phyloP scores from a whole-genome alignment of 2,329 filamentous ascomycete genomes.

The Huntiella savannae region DNA sequence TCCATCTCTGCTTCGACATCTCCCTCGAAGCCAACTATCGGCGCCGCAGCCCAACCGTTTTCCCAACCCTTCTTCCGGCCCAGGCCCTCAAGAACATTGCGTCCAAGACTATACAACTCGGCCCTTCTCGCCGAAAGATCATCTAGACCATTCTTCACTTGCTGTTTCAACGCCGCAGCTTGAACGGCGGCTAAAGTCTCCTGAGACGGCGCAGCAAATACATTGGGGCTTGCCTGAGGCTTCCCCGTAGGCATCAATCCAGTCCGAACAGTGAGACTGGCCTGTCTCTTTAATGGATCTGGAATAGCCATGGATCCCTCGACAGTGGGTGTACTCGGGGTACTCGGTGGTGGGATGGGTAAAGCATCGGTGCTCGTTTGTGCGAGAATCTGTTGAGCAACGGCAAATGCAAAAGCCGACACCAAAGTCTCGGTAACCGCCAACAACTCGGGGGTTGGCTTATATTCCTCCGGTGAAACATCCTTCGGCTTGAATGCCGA shows the following conservation, averaged over 20 bases:
- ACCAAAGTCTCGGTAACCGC: slow-evolving; percentile 55
- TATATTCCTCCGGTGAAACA: slow-evolving; percentile 14
- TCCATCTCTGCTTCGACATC: slow-evolving; percentile 31
- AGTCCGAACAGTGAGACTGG: slow-evolving; percentile 34
- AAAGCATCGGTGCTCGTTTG: slow-evolving; percentile 54
- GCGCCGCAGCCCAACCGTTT: slow-evolving; percentile 51
- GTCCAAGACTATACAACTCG: slow-evolving; percentile 61
- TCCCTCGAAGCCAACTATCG: slow-evolving; percentile 24
- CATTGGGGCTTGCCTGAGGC: slow-evolving; percentile 28
- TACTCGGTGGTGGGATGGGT: slow-evolving; percentile 35
- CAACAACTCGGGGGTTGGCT: slow-evolving; percentile 18
- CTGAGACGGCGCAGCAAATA: slow-evolving; percentile 31
- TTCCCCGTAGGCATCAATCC: slow-evolving; percentile 17
- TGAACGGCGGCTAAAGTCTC: slow-evolving; percentile 21
- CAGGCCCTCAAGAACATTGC: slow-evolving; percentile 58
- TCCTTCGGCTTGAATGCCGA: slow-evolving; percentile 33
- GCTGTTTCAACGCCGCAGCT: slow-evolving; percentile 22
- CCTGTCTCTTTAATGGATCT: slow-evolving; percentile 40
- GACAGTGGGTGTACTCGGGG: slow-evolving; percentile 8
- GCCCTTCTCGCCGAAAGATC: slow-evolving; percentile 68
- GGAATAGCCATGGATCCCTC: slow-evolving; percentile 20
- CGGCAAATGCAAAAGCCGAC: slow-evolving; percentile 58
- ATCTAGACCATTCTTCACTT: slow-evolving; percentile 49
- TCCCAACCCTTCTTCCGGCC: slow-evolving; percentile 57
- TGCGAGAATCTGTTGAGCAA: slow-evolving; percentile 56